Conservation (phyloP, 2,329 filamentous ascomycete species). For the Cladosporium velox region DNA sequence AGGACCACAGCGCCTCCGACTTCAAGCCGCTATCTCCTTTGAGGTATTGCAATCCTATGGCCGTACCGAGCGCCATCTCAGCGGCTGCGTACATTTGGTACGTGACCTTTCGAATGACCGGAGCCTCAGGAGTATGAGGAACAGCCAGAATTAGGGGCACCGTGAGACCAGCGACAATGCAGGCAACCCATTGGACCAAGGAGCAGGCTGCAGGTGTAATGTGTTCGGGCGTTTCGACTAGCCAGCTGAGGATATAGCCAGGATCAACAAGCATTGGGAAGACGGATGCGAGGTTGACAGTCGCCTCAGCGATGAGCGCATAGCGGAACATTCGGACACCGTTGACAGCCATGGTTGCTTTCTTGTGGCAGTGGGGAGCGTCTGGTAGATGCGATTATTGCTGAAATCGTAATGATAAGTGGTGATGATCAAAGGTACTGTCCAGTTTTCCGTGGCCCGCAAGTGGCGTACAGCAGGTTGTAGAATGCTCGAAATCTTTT, state of each 20-base stretch:
- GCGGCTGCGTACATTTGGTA: conserved; percentile 31
- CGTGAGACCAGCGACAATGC: conserved; percentile 29
- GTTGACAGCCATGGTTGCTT: conserved; percentile 18
- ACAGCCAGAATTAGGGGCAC: conserved; percentile 33
- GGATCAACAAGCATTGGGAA: conserved; percentile 30
- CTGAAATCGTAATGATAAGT: not conserved
- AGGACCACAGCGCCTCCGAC: conserved; percentile 22
- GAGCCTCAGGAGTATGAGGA: conserved; percentile 27
- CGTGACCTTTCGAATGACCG: conserved; percentile 17
- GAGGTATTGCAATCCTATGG: conserved; percentile 29
- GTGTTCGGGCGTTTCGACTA: conserved; percentile 26
- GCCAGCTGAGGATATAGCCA: conserved; percentile 25
- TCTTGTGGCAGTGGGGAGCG: not conserved
- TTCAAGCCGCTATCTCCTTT: conserved; percentile 27
- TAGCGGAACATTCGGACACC: conserved; percentile 30
- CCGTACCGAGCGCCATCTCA: conserved; percentile 30
- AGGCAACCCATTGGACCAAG: conserved; percentile 31
- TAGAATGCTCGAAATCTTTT: not conserved
- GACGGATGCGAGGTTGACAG: conserved; percentile 28
- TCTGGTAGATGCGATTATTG: not conserved
- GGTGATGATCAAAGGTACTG: not conserved
- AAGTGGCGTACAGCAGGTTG: not conserved
- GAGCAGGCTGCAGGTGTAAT: conserved; percentile 30
- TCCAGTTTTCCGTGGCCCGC: not conserved
- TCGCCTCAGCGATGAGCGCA: conserved; percentile 32